These are phyloP conservation scores for Nitzschia sp. DNA, from an alignment of 108 stramenopile genomes.

Conservation along the genomic window DNA sequence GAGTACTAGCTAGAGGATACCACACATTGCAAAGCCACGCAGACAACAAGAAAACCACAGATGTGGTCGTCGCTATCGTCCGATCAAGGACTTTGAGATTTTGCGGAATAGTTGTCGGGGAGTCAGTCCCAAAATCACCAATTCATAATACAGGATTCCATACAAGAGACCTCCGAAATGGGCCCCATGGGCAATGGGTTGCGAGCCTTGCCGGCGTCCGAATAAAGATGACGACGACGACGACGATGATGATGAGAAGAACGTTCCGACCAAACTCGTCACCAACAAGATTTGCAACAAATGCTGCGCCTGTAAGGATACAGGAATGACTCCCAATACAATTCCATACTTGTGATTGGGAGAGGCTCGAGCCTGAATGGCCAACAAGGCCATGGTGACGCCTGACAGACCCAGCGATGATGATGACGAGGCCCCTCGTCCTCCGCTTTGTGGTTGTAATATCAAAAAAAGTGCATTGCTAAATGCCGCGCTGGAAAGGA, in stretches of 20 bases:
- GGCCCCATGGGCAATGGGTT: slow-evolving; percentile 51
- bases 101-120: not conserved
- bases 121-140: slow-evolving; percentile 35
- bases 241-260: not conserved
- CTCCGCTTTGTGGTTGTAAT: slow-evolving; percentile 15
- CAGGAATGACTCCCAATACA: slow-evolving; percentile 54
- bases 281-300: slow-evolving; percentile 43
- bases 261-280: slow-evolving; percentile 39
- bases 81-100: not conserved
- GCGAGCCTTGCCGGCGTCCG: not conserved
- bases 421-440: slow-evolving; percentile 23
- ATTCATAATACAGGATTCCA: slow-evolving; percentile 63
- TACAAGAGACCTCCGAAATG: slow-evolving; percentile 81
- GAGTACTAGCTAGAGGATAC: no score
- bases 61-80: not conserved
- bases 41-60: no score
- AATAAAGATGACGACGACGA: not conserved
- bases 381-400: slow-evolving; percentile 65
- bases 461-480: slow-evolving; percentile 41
- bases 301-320: slow-evolving; percentile 52
- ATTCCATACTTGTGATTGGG: slow-evolving; percentile 50
- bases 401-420: slow-evolving; percentile 75
- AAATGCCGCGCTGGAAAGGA: slow-evolving; percentile 46
- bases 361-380: slow-evolving; percentile 49
- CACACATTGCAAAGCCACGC: no score